Percentiles rank a stretch among this genome's conserved stretches.
Evolutionary conservation across 2,329 filamentous ascomycete genomes (phyloP).

Genomic region (Phaeosphaeria sp.): DNA sequence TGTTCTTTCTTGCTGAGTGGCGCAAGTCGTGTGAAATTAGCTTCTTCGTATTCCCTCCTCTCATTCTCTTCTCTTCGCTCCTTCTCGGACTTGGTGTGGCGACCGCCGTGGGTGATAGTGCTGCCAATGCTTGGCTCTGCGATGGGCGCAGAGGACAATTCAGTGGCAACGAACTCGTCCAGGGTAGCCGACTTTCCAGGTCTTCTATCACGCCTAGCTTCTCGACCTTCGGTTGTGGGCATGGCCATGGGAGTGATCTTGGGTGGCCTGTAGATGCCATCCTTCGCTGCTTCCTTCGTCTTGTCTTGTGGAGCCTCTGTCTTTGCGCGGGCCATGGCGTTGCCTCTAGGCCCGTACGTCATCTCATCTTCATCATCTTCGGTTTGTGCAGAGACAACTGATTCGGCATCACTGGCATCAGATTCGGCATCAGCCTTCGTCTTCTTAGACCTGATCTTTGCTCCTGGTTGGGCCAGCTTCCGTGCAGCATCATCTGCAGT

Average conservation of each 20-base stretch:
- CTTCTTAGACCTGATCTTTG: conserved; percentile 30
- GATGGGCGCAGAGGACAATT: conserved; percentile 80
- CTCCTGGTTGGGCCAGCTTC: conserved; percentile 33
- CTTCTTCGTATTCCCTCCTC: conserved; percentile 86
- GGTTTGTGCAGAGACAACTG: conserved; percentile 34
- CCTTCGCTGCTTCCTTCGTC: conserved; percentile 48
- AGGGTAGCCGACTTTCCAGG: conserved; percentile 80
- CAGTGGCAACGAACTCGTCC: conserved; percentile 88
- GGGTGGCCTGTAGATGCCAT: conserved; percentile 87
- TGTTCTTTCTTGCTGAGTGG: conserved; percentile 87
- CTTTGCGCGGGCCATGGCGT: conserved; percentile 49
- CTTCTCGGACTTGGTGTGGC: conserved; percentile 76
- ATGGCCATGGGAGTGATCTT: conserved; percentile 87
- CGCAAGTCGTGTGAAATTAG: conserved; percentile 87
- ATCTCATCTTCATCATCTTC: conserved; percentile 62
- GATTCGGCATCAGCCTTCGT: conserved; percentile 49
- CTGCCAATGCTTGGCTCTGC: conserved; percentile 92
- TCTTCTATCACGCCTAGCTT: conserved; percentile 67
- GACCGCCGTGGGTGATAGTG: conserved; percentile 80
- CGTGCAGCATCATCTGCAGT: conserved; percentile 74
- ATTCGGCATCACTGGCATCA: conserved; percentile 49
- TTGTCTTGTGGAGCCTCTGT: conserved; percentile 22
- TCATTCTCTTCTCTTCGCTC: conserved; percentile 82
- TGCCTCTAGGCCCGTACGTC: conserved; percentile 67
- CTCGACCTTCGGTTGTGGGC: conserved; percentile 69